phyloP scores from a whole-genome alignment of 2,329 filamentous ascomycete species.

The Polytolypa hystricis region DNA sequence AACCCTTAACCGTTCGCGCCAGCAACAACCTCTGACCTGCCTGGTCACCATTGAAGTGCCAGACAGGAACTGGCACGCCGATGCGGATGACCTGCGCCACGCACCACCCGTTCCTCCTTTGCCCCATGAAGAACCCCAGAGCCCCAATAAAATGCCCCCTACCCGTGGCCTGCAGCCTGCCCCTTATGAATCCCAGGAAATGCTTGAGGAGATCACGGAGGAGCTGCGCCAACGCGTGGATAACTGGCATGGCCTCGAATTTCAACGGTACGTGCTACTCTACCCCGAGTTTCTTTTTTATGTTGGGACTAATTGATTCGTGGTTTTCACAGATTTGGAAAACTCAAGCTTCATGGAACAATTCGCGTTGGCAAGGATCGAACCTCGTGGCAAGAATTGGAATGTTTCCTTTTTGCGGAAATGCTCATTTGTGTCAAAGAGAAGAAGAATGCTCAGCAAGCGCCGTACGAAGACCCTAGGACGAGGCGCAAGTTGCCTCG shows the following conservation, averaged over 20 bases:
- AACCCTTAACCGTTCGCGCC: conserved; percentile 78
- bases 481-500: conserved; percentile 54
- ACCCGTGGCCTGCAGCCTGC: conserved; percentile 45
- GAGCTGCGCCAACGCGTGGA: conserved; percentile 79
- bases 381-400: conserved; percentile 91
- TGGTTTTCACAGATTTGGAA: conserved; percentile 82
- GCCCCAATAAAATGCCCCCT: conserved; percentile 34
- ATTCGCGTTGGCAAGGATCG: conserved; percentile 93
- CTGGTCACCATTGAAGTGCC: conserved; percentile 88
- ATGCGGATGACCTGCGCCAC: conserved; percentile 62
- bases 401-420: conserved; percentile 93
- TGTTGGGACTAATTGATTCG: conserved; percentile 2
- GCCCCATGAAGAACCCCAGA: conserved; percentile 43
- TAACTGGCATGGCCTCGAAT: conserved; percentile 96
- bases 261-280: conserved; percentile 51
- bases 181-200: conserved; percentile 65
- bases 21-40: conserved; percentile 91
- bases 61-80: conserved; percentile 80
- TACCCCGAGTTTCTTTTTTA: conserved; percentile 3
- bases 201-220: conserved; percentile 75
- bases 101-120: conserved; percentile 41
- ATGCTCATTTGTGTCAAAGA: conserved; percentile 99
- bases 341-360: conserved; percentile 76
- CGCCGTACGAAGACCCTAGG: conserved; percentile 53
- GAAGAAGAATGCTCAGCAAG: conserved; percentile 58